These are phyloP conservation scores for Collariella sp. DNA, from an alignment of 495 filamentous ascomycete species.

Conservation along the genomic window DNA sequence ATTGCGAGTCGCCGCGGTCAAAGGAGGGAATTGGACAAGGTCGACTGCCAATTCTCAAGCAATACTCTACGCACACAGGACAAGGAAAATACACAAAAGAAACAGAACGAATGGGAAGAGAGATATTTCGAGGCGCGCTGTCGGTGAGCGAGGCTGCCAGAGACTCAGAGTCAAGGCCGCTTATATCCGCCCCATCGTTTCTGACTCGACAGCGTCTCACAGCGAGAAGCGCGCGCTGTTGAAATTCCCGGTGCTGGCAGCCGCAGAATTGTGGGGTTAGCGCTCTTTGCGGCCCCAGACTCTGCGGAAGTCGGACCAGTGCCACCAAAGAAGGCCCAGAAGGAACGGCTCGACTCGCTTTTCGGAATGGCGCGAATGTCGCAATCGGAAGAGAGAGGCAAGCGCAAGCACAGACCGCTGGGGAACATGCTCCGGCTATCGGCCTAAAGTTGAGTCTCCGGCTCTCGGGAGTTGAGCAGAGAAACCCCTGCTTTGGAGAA, in stretches of 20 bases:
- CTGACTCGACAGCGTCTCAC: conserved; percentile 3
- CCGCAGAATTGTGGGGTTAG: not conserved
- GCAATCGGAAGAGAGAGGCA: not conserved
- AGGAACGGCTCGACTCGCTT: not conserved
- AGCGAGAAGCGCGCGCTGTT: too few species aligned
- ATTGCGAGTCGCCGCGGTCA: not conserved
- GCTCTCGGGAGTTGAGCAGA: not conserved
- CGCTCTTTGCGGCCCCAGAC: not conserved
- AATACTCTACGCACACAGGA: not conserved
- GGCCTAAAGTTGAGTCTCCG: not conserved
- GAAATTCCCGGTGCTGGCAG: not conserved
- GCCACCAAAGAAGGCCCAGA: not conserved
- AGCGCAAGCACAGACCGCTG: not conserved
- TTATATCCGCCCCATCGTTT: conserved; percentile 13
- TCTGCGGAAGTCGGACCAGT: conserved; percentile 1
- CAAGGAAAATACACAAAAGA: not conserved
- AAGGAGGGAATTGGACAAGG: not conserved
- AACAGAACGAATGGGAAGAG: not conserved
- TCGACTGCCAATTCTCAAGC: not conserved
- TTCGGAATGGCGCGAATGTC: not conserved
- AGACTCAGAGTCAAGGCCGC: conserved; percentile 9
- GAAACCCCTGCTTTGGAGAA: not conserved
- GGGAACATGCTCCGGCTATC: not conserved
- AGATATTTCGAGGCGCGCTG: not conserved
- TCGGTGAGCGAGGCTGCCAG: too few species aligned